Evolutionary conservation across 2,329 filamentous ascomycete genomes (phyloP), one percentile per base, ranked within the genome.

Genomic region (Hawksworthiomyces lignivorus): DNA sequence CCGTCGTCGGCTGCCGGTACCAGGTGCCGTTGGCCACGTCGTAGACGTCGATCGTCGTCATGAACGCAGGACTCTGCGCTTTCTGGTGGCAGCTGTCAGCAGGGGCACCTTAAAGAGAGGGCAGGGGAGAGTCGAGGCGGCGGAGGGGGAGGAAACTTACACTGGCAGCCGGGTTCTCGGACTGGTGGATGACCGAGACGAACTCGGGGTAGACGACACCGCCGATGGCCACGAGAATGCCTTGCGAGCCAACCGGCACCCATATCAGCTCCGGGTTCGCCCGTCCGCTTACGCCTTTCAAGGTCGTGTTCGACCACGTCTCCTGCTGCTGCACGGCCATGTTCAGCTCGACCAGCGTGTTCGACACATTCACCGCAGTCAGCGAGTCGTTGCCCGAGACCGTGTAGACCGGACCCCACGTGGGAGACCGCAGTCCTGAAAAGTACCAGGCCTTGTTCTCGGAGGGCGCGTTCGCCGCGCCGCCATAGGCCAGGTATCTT

Each of bases 181-280:
- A 70, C 9, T 38, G 47, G 9, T 42, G 30, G 2, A 3, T 40
- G 3, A 35, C 7, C 17, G 47, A 58, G 8, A 50, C 53, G 42
- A 70, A 80, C 19, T 73, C 65, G 0, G 80, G 79, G 54, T 75
- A 68, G 1, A 69, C 75, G 3, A 86, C 87, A 11, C 87, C 87
- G 7, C 84, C 86, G 0, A 94, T 64, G 4, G 83, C 84, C 1
- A 94, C 70, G 8, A 94, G 67, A 33, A 92, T 80, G 1, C 87
- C 87, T 52, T 87, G 68, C 14, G 73, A 64, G 4, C 86, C 84
- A 33, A 88, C 85, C 2, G 87, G 87, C 1, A 94, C 72, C 81
- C 82, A 87, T 1, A 83, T 78, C 1, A 83, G 63, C 44, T 83
- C 80, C 0, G 80, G 69, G 50, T 74, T 78, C 4, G 79, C 77